Base-by-base conservation (phyloP, 352 stramenopile species). In the Pythium myriotylum region DNA sequence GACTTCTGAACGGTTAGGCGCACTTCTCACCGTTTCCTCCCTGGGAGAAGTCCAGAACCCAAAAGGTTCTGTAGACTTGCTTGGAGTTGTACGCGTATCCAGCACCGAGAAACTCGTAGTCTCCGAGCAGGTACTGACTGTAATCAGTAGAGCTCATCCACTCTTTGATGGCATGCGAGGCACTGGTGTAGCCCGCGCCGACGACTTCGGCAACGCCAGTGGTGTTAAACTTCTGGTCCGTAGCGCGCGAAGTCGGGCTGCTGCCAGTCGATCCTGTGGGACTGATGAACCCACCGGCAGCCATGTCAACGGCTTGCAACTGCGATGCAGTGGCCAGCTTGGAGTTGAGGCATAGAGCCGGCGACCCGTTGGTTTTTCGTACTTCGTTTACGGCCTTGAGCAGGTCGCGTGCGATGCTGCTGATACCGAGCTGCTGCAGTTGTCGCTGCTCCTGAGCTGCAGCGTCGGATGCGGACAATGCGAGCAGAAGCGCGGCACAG, bases 121-220 rank as follows among this genome's bases (percentile, higher is more conserved):
- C 59, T 20, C 67, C 62, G 27, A 75, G 52, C 20, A 78, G 2
- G 41, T 62, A 50, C 29, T 32, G 19, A 42, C 24, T 56, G 52
- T 62, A 62, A 43, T 46, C 59, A 12, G 59, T 47, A 42, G 32
- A 42, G 20, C 13, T 43, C 51, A 77, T 52, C 70, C 70, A 77
- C 57, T 68, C 49, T 10, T 46, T 41, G 22, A 77, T 33, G 7
- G 70, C 48, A 20, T 67, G 52, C 1, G 29, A 42, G 2, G 57
- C 47, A 23, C 60, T 66, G 4, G 22, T 17, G 66, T 70, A 77
- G 12, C 70, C 70, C 3, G 62, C 66, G 12, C 66, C 70, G 1
- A 72, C 55, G 50, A 77, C 16, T 47, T 77, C 70, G 3, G 50
- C 58, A n/a, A 77, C 57, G 9, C 70, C 70, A 12, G 69, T 72